These are phyloP conservation scores for Gossypium schwendimanii DNA, from an alignment of 441 rosid genomes.

Conservation along the genomic window DNA sequence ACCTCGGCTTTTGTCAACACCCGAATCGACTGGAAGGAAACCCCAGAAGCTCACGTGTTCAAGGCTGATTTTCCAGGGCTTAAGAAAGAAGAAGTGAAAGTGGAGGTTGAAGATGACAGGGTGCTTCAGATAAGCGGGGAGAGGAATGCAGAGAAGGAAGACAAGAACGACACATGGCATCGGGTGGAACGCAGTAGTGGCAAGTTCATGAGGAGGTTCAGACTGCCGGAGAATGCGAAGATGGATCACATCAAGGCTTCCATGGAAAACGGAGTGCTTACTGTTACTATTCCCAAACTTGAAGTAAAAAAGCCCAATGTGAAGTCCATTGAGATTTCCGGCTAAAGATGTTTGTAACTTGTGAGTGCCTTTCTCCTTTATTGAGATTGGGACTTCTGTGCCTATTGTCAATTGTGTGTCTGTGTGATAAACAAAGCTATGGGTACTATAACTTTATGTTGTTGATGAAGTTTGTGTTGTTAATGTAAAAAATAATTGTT, in stretches of 20 bases:
- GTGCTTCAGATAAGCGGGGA: constrained; percentile 46
- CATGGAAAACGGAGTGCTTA: constrained; percentile 12
- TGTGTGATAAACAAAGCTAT: too few relatives aligned
- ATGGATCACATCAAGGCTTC: constrained; percentile 7
- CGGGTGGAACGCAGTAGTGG: constrained; percentile 38
- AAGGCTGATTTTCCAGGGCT: constrained; percentile 42
- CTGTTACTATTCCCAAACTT: background rate
- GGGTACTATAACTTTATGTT: too few relatives aligned
- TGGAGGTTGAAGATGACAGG: constrained; percentile 39
- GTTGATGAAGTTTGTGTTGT: too few relatives aligned
- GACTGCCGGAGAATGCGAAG: constrained; percentile 30
- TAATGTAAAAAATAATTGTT: too few relatives aligned
- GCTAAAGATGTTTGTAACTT: constrained; percentile 8
- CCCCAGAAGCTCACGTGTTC: constrained; percentile 42
- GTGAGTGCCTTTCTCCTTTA: background rate
- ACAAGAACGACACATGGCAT: constrained; percentile 41
- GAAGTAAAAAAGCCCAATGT: background rate
- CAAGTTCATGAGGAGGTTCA: constrained; percentile 32
- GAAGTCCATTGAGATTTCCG: constrained; percentile 27
- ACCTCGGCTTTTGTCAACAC: constrained; percentile 24
- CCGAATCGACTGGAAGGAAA: constrained; percentile 41
- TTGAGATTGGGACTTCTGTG: too few relatives aligned
- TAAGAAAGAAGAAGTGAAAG: constrained; percentile 43
- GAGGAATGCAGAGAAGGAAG: constrained; percentile 44
- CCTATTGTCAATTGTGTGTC: too few relatives aligned